Conservation (phyloP, 768 basidiomycete genomes). For the Phaeotremella skinneri region DNA sequence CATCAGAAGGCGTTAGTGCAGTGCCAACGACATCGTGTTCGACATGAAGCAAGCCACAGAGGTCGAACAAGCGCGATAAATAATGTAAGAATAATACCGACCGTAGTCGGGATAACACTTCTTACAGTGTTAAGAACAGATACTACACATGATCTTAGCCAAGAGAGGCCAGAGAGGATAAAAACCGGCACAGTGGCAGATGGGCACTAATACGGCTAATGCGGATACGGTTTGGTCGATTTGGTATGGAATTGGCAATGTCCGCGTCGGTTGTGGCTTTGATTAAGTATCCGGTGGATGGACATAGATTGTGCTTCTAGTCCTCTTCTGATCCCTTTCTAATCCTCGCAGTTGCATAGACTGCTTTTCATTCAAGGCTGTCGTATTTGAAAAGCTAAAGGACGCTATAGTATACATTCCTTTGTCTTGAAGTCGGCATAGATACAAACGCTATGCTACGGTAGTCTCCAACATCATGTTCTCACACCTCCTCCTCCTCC, state of each 20-base stretch:
- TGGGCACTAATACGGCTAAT: neutral
- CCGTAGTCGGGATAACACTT: conserved; percentile 36
- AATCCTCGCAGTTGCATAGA: no score
- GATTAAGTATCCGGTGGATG: no score
- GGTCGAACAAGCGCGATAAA: conserved; percentile 32
- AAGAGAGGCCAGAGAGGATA: conserved; percentile 51
- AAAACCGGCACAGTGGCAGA: neutral
- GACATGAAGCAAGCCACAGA: conserved; percentile 44
- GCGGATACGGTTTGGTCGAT: neutral
- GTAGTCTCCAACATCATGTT: neutral
- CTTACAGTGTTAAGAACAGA: conserved; percentile 48
- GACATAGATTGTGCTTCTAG: no score
- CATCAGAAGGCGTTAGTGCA: conserved; percentile 47
- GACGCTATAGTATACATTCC: no score
- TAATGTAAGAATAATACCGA: conserved; percentile 30
- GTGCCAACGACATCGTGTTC: conserved; percentile 41
- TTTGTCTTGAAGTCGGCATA: no score
- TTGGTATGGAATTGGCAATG: no score
- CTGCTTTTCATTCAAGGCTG: no score
- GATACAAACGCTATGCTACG: no score
- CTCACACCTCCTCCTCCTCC: neutral
- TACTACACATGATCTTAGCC: conserved; percentile 52
- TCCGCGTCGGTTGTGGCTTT: neutral
- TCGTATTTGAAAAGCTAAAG: no score
- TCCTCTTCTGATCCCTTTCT: no score